Evolutionary conservation across 2,329 filamentous ascomycete species (phyloP).

Genomic region (Xylariaceae sp.): DNA sequence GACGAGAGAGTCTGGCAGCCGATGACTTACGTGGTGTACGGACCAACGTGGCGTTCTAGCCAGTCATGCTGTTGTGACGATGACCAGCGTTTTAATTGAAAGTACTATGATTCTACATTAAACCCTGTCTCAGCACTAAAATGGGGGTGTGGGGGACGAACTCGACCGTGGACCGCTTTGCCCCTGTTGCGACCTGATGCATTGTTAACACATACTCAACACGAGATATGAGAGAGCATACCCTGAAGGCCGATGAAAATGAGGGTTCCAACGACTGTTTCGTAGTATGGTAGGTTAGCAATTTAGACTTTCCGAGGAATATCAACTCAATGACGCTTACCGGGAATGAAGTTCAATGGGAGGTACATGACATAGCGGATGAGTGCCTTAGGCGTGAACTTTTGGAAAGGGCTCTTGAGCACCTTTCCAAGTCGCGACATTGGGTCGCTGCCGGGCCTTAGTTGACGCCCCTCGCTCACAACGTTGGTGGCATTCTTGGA

Average conservation of each 20-base stretch:
- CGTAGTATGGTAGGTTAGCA: conserved; percentile 2
- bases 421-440: conserved; percentile 57
- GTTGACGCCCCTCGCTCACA: conserved; percentile 70
- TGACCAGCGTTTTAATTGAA: conserved; percentile 85
- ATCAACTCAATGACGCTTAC: conserved; percentile 25
- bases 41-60: conserved; percentile 66
- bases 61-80: conserved; percentile 63
- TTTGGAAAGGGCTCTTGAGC: conserved; percentile 55
- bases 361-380: conserved; percentile 81
- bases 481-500: conserved; percentile 53
- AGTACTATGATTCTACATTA: conserved; percentile 64
- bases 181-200: conserved; percentile 46
- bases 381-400: conserved; percentile 60
- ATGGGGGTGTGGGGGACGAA: conserved; percentile 34
- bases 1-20: neutral
- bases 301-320: neutral
- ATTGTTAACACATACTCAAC: conserved; percentile 10
- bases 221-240: conserved; percentile 9
- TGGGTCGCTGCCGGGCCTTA: conserved; percentile 61
- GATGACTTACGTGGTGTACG: conserved; percentile 73
- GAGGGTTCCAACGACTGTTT: conserved; percentile 69
- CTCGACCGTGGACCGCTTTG: conserved; percentile 50
- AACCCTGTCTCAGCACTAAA: conserved; percentile 36
- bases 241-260: conserved; percentile 79
- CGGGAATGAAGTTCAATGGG: conserved; percentile 87